Base-by-base conservation (phyloP, 2,329 filamentous ascomycete species). In the Penicillium sumatraense region DNA sequence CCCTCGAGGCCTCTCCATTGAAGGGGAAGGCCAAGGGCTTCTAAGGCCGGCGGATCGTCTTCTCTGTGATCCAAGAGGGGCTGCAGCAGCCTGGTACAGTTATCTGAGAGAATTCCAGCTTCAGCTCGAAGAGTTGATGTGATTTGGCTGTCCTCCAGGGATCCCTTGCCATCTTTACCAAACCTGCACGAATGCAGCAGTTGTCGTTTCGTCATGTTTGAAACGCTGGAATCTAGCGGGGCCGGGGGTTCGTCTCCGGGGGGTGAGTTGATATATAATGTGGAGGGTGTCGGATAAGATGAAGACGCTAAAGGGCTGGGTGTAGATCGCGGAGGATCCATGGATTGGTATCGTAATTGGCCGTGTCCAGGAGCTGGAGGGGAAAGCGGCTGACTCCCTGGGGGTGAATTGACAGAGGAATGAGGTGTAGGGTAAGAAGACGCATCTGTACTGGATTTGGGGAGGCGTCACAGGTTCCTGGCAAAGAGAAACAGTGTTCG, bases 11-110 rank as follows among this genome's bases (percentile, higher is more conserved):
- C 51, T 49, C 45, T 54, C 51, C 51, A 54, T 49, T 49, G 44
- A 54, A 49, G 51, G 33, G 51, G 51, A 54, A 54, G 51, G 44
- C 51, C 51, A 54, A 54, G 51, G 44, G 44, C 51, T 42, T 54
- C 31, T 42, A 54, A 51, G 53, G 47, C 31, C 47, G 41, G 42
- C 48, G 35, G 40, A 51, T 56, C 27, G 21, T 45, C 48, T 47
- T 51, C 47, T 46, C 53, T 46, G 47, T 47, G 40, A 51, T 51
- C 41, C 47, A 56, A 51, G 42, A 56, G 48, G 41, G 53, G 53
- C 48, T 51, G 47, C 48, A 56, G 53, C 36, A 47, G 47, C 33
- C 47, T 44, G 29, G 21, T 40, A 56, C 29, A 41, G 29, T 56
- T 41, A 40, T 51, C 40, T 42, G 48, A 40, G 53, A 51, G 48